These are phyloP conservation scores for Rhododendron kiyosumense DNA, from an alignment of 148 eudicot genomes.

Conservation along the genomic window DNA sequence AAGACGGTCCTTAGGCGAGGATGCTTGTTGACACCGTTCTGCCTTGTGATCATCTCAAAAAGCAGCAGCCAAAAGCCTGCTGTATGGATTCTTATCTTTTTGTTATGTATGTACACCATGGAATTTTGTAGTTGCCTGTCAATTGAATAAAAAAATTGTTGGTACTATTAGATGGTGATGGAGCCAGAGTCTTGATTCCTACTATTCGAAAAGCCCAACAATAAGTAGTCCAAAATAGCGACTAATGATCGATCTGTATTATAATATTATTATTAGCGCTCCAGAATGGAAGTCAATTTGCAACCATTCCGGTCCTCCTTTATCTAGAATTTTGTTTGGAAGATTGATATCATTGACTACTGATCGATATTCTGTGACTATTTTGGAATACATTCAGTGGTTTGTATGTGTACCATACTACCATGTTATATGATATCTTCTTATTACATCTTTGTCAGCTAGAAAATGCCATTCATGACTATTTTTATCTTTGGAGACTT, in stretches of 20 bases:
- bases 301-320: neutral
- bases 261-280: neutral
- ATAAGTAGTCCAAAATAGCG: neutral
- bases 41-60: neutral
- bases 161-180: neutral
- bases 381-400: neutral
- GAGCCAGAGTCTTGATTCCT: neutral
- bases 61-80: neutral
- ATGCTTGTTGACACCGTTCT: neutral
- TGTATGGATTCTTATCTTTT: neutral
- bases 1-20: neutral
- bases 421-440: neutral
- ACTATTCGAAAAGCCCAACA: neutral
- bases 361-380: neutral
- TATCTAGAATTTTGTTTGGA: neutral
- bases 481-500: neutral
- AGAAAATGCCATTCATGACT: neutral
- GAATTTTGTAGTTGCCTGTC: neutral
- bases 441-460: neutral
- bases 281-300: neutral
- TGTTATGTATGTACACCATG: neutral
- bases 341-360: neutral
- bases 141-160: neutral
- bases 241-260: neutral
- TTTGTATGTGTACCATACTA: neutral